phyloP scores from a whole-genome alignment of 2,329 filamentous ascomycete species.

The Pezicula neosporulosa region DNA sequence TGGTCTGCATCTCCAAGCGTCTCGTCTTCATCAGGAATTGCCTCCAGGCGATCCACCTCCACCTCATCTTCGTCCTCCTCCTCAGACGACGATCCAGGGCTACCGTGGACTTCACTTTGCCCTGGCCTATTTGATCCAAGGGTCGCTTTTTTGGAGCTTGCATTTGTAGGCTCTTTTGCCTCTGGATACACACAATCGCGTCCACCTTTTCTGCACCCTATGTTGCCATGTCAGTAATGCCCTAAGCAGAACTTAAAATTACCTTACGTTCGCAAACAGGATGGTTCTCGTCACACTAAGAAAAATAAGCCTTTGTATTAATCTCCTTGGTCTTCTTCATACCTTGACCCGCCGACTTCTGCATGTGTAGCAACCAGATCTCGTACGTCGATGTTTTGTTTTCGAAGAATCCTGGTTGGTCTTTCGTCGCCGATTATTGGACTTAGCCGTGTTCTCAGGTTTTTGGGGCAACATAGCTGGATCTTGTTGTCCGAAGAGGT shows the following conservation, averaged over 20 bases:
- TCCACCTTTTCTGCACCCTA: constrained; percentile 87
- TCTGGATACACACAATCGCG: constrained; percentile 87
- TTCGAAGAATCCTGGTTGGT: constrained; percentile 22
- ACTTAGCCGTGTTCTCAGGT: constrained; percentile 2
- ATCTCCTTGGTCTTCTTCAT: constrained; percentile 16
- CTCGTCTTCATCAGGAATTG: constrained; percentile 55
- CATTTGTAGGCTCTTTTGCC: constrained; percentile 47
- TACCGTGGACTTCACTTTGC: constrained; percentile 25
- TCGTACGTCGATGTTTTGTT: constrained; percentile 88
- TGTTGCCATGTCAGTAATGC: constrained; percentile 20
- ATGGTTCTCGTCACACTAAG: constrained; percentile 82
- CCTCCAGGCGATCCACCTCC: constrained; percentile 43
- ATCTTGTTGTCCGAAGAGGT: constrained; percentile 26
- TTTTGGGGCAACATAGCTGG: constrained; percentile 23
- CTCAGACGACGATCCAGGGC: constrained; percentile 49
- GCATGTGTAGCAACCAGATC: constrained; percentile 93
- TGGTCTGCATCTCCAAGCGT: constrained; percentile 10
- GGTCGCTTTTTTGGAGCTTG: constrained; percentile 26
- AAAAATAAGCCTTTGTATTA: constrained; percentile 23
- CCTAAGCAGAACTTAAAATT: constrained; percentile 1
- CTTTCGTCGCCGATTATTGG: constrained; percentile 21
- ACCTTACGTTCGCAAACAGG: constrained; percentile 76
- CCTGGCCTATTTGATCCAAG: constrained; percentile 30
- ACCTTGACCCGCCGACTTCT: constrained; percentile 82
- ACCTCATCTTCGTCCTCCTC: constrained; percentile 45